Base-by-base conservation (phyloP, 306 rosid genomes). In the Cyclanthera cordifolia region DNA sequence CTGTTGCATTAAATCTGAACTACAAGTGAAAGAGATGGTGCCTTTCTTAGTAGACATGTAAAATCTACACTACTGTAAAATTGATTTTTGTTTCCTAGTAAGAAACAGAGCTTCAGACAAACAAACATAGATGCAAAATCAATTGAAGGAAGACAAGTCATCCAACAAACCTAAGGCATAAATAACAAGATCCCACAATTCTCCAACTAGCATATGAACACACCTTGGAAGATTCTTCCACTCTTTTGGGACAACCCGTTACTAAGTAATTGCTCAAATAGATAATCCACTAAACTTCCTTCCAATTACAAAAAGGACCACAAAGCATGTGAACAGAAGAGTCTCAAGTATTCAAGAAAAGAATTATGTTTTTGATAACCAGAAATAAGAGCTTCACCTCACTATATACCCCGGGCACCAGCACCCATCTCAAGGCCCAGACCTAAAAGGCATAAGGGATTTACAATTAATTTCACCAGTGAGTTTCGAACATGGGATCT, bases 1-100 rank as follows among this genome's bases (percentile, higher is more conserved):
- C 95, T 30, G 93, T 78, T 78, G 95, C 95, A 85, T 82, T 90
- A 77, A 94, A 90, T 87, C 99, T 94, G 75, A 57, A 57, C 75
- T 72, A 59, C 69, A 80, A 58, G 74, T 39, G 63, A 85, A 71
- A 5, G 72, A 52, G 12, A 51, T 58, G 69, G 21, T 50, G 32
- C 32, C 6, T 51, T 30, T 34, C 49, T 69, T 52, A 34, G 73
- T 69, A 51, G 3, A 34, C 47, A 28, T 67, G 59, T 1, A 68
- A 67, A 8, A 25, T 47, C 71, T 67, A 61, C 50, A 39, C 30
- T 15, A 5, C 10, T 67, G 27, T 21, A 45, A 32, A 15, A 24
- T 68, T 65, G 1, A 1, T 41, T 19, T 25, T 64, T 32, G 7
- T 23, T 23, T 65, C 15, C 1, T 4, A 45, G 14, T 14, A 13